A percentile compares a stretch with the other conserved stretches of the same genome.
Evolutionary conservation across 2,329 filamentous ascomycete species (phyloP).

Genomic region (Fusarium pseudocircinatum): DNA sequence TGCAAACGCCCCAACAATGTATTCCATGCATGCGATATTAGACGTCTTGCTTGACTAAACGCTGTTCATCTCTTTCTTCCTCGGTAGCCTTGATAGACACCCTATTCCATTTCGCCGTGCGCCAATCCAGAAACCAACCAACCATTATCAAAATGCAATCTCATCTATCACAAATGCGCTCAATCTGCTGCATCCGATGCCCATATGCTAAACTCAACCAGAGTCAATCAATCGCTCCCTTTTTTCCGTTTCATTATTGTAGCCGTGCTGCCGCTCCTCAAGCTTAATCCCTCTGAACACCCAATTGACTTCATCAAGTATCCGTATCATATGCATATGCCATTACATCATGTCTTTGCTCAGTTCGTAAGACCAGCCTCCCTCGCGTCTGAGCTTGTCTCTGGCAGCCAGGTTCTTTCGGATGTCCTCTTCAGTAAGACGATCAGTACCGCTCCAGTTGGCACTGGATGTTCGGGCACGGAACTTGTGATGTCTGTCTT

Average conservation of each 20-base stretch:
- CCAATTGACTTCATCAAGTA: conserved; percentile 13
- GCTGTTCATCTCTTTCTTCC: conserved; percentile 1
- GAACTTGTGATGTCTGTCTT: conserved; percentile 87
- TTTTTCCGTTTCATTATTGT: conserved; percentile 12
- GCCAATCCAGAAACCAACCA: conserved; percentile 32
- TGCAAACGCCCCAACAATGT: conserved; percentile 10
- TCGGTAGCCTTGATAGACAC: neutral
- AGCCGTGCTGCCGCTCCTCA: conserved; percentile 9
- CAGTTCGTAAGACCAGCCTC: conserved; percentile 82
- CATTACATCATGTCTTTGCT: conserved; percentile 57
- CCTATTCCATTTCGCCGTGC: conserved; percentile 33
- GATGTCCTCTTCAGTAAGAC: conserved; percentile 88
- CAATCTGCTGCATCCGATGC: conserved; percentile 34
- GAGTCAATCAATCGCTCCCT: conserved; percentile 24
- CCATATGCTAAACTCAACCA: conserved; percentile 14
- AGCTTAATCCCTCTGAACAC: neutral
- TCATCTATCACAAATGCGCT: conserved; percentile 32
- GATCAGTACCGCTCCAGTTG: conserved; percentile 87
- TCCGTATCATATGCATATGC: conserved; percentile 24
- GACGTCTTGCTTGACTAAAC: neutral
- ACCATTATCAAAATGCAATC: conserved; percentile 7
- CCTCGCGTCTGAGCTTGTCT: conserved; percentile 81
- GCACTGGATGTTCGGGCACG: conserved; percentile 91
- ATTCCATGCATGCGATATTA: neutral
- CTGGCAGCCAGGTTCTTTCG: conserved; percentile 80